A percentile compares a stretch with the other conserved stretches of the same genome.
phyloP scores from a whole-genome alignment of 2,329 filamentous ascomycete genomes.

The Penicillium sp. region DNA sequence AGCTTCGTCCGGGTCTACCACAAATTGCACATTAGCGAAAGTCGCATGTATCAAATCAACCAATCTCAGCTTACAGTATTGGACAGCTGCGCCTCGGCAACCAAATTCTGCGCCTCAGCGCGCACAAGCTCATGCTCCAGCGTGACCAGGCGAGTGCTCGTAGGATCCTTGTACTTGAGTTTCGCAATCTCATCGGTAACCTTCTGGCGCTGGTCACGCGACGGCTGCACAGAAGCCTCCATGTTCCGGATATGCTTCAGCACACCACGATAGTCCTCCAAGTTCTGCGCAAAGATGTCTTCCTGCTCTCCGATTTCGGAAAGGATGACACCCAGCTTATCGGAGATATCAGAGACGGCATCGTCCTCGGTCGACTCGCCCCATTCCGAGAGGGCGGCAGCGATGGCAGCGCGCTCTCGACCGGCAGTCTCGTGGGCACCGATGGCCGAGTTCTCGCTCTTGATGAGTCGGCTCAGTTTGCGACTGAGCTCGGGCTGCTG shows the following conservation, averaged over 20 bases:
- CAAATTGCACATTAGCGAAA: slow-evolving; percentile 10
- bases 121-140: slow-evolving; percentile 96
- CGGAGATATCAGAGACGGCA: slow-evolving; percentile 82
- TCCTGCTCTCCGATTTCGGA: slow-evolving; percentile 94
- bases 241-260: slow-evolving; percentile 95
- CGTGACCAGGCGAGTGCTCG: slow-evolving; percentile 76
- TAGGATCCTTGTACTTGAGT: slow-evolving; percentile 89
- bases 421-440: slow-evolving; percentile 81
- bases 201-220: slow-evolving; percentile 82
- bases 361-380: slow-evolving; percentile 90
- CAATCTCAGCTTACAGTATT: slow-evolving; percentile 72
- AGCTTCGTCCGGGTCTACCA: slow-evolving; percentile 86
- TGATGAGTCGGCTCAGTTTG: slow-evolving; percentile 89
- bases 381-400: slow-evolving; percentile 92
- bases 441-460: slow-evolving; percentile 89
- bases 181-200: slow-evolving; percentile 90
- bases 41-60: neutral
- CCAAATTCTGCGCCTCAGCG: slow-evolving; percentile 92
- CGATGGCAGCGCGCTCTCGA: slow-evolving; percentile 81
- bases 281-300: slow-evolving; percentile 78
- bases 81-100: slow-evolving; percentile 93
- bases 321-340: slow-evolving; percentile 92
- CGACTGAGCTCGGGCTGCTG: slow-evolving; percentile 87
- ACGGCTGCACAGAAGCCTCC: slow-evolving; percentile 92
- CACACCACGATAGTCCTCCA: slow-evolving; percentile 81